Base-by-base conservation (phyloP, 163 green algal species). In the Chlorella variabilis region DNA sequence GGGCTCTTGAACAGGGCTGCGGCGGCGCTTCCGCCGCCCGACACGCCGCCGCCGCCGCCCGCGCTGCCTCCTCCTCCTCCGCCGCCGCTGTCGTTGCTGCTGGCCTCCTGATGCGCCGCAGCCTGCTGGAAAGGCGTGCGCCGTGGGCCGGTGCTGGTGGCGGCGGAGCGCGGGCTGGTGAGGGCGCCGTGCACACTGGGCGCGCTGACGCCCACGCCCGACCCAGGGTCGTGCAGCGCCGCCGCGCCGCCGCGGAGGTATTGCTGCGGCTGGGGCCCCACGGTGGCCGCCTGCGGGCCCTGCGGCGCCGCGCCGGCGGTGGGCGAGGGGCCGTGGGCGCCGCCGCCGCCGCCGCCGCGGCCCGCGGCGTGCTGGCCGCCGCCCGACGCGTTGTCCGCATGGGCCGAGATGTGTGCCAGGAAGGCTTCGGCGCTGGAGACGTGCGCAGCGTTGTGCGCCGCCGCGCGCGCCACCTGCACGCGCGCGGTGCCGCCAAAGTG, bases 11-110 rank as follows among this genome's bases (percentile, higher is more conserved):
- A 66, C 39, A 66, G 21, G 15, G 51, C 15, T 8, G 51, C 21
- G 51, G 15, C 48, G 3, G 48, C 70, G 9, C 42, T 77, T 17
- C n/a, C 31, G 68, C 68, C 68, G 11, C 13, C 68, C 15, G 45
- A 54, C 27, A 21, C 34, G 39, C 51, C 63, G 11, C 34, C 13
- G 5, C 20, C 9, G 42, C 42, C 29, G 20, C 41, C 31, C 3
- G 23, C 69, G 17, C 11, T 62, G 27, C 67, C 23, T 38, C 65
- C 36, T 34, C 36, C 20, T 4, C 15, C 54, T 4, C 66, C 66
- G 69, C 45, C 31, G 38, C 69, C 69, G 69, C 69, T 76, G 45
- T 76, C 38, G 71, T 11, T 61, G 49, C 36, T 67, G 71, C 33
- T 66, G 49, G 48, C 71, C 62, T 18, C 62, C 33, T 25, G 36